These are phyloP conservation scores for Gnetum montanum DNA, from an alignment of 75 land plant species.

Conservation along the genomic window DNA sequence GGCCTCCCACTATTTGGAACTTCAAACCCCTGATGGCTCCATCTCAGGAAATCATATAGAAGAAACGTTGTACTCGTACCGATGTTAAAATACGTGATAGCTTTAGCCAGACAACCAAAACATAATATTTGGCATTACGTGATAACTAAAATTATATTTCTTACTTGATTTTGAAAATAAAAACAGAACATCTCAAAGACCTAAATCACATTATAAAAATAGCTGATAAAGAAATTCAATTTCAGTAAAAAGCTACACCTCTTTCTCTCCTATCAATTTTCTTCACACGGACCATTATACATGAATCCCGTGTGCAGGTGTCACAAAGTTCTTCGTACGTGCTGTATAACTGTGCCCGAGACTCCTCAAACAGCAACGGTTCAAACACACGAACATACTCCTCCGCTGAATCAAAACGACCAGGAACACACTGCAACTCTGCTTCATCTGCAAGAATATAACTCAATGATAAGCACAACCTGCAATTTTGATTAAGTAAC, in stretches of 20 bases:
- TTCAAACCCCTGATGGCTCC: no score
- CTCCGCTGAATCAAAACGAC: slow-evolving; percentile 80
- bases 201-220: no score
- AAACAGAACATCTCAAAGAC: no score
- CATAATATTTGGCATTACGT: neutral
- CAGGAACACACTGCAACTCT: slow-evolving; percentile 90
- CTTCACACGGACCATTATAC: slow-evolving; percentile 60
- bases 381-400: slow-evolving; percentile 93
- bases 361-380: slow-evolving; percentile 96
- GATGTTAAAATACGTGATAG: no score
- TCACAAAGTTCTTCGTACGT: slow-evolving; percentile 85
- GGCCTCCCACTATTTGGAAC: no score
- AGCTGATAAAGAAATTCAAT: no score
- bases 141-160: neutral
- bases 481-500: no score
- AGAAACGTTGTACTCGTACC: no score
- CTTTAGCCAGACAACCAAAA: no score
- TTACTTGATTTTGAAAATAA: no score
- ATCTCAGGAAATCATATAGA: no score
- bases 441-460: slow-evolving; percentile 55
- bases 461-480: no score
- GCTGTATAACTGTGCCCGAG: slow-evolving; percentile 86
- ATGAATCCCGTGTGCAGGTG: slow-evolving; percentile 43
- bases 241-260: slow-evolving; percentile 58
- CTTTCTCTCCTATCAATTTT: slow-evolving; percentile 77